Evolutionary conservation across 139 green algal genomes (phyloP).

Genomic region (Tetradesmus obliquus): DNA sequence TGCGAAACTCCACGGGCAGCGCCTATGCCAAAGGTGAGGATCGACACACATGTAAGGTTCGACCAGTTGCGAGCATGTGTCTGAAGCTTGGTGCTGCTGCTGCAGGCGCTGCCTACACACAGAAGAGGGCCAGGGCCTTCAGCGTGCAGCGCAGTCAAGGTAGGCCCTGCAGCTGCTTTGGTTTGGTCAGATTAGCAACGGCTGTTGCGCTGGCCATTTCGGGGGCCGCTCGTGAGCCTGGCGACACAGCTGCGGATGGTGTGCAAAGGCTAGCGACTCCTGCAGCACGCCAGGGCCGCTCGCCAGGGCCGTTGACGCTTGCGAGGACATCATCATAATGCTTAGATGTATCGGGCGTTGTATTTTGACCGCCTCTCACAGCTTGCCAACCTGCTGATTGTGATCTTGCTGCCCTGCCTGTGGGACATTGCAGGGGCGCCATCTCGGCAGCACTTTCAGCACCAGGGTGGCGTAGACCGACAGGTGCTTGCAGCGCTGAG

Average conservation of each 20-base stretch:
- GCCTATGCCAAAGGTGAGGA: not conserved
- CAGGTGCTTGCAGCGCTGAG: slow-evolving; percentile 1
- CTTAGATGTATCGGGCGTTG: not conserved
- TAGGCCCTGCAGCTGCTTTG: not conserved
- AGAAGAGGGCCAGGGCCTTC: not conserved
- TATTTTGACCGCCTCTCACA: not conserved
- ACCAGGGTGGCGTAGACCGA: not conserved
- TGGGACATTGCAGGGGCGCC: not conserved
- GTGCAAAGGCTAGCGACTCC: not conserved
- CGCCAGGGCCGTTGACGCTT: not conserved
- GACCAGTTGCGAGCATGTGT: not conserved
- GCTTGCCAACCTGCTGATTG: not conserved
- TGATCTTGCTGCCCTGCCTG: not conserved
- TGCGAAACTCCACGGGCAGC: not conserved
- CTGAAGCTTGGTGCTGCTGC: not conserved
- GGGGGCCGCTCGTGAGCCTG: not conserved
- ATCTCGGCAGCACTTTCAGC: not conserved
- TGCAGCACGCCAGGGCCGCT: not conserved
- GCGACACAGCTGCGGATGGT: not conserved
- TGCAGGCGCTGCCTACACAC: not conserved
- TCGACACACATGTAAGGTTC: not conserved
- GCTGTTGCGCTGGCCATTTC: not conserved
- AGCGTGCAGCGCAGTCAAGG: not conserved
- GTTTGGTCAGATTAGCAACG: not conserved
- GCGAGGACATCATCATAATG: not conserved